Evolutionary conservation across 2,329 filamentous ascomycete genomes (phyloP), one percentile per base, ranked within the genome.

Genomic region (Drechslerella dactyloides): DNA sequence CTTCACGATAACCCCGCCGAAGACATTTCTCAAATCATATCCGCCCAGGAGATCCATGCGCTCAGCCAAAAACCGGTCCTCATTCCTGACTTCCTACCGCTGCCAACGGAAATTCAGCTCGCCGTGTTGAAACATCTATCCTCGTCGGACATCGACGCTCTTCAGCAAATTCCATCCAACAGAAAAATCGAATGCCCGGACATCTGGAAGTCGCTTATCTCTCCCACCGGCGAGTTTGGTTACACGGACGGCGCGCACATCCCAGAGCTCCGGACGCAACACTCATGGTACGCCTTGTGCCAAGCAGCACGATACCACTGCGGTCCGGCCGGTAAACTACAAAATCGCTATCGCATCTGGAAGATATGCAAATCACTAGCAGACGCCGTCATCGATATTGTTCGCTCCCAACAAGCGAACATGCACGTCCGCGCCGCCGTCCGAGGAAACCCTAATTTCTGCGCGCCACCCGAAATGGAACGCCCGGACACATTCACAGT

Each of bases 291-390:
- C 33, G n/a, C 40, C 19, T 10, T 60, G 15, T 27, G 33, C 30
- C 42, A 52, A 60, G 40, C 21, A 11, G 57, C 57, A 13, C 37
- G 52, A 21, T 3, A 30, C 8, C 19, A 60, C 30, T 33, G 30
- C 4, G 10, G 15, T 3, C 10, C n/a, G 6, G 42, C 33, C 11
- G 57, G 57, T 1, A 24, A 15, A 5, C 57, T 60, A 1, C 57
- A 40, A 24, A 60, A 60, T 33, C 57, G 57, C 4, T 40, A 60
- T 33, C 44, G 57, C 7, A 52, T 60, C n/a, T 60, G 57, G 46
- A 60, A 60, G 52, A 60, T 60, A 11, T 60, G 44, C 27, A 60
- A 42, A 37, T 44, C 50, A 19, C 19, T 60, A 13, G 21, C 57
- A n/a, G n/a, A 13, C 15, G 17, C 52, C 5, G 46, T 60, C 6